A percentile compares a stretch with the other conserved stretches of the same genome.
Evolutionary conservation across 495 filamentous ascomycete genomes (phyloP).

Genomic region (Chaetomidium leptoderma): DNA sequence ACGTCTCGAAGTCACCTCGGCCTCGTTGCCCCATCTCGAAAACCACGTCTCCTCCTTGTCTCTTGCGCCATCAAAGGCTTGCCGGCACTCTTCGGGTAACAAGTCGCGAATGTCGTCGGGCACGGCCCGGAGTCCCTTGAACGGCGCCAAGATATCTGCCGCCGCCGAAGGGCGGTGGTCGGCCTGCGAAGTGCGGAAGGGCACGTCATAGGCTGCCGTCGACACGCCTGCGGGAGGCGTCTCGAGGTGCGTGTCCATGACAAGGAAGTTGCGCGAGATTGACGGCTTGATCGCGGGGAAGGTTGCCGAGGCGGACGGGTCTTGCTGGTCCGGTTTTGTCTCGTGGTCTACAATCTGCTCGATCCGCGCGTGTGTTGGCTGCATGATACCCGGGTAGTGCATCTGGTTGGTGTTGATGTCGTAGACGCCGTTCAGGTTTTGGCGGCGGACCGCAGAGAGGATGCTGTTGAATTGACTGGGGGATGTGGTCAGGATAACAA

Average conservation of each 20-base stretch:
- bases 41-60: constrained; percentile 67
- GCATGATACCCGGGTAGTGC: constrained; percentile 81
- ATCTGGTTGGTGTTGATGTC: constrained; percentile 90
- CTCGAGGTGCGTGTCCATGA: constrained; percentile 67
- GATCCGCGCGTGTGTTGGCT: constrained; percentile 82
- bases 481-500: constrained; percentile 10
- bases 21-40: constrained; percentile 62
- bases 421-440: constrained; percentile 73
- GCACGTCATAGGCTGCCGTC: constrained; percentile 45
- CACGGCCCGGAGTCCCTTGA: constrained; percentile 62
- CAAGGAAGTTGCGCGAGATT: constrained; percentile 67
- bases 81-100: constrained; percentile 66
- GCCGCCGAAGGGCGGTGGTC: constrained; percentile 21
- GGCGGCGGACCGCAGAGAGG: constrained; percentile 58
- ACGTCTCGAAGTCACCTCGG: constrained; percentile 40
- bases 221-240: constrained; percentile 47
- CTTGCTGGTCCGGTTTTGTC: constrained; percentile 15
- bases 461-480: constrained; percentile 73
- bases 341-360: constrained; percentile 53
- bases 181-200: constrained; percentile 34
- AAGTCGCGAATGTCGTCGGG: constrained; percentile 62
- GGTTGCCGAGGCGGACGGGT: constrained; percentile 29
- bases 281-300: constrained; percentile 63
- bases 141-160: constrained; percentile 48
- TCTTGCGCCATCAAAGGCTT: constrained; percentile 61